Evolutionary conservation across 768 basidiomycete species (phyloP).

Genomic region (Sarcodon aspratus): DNA sequence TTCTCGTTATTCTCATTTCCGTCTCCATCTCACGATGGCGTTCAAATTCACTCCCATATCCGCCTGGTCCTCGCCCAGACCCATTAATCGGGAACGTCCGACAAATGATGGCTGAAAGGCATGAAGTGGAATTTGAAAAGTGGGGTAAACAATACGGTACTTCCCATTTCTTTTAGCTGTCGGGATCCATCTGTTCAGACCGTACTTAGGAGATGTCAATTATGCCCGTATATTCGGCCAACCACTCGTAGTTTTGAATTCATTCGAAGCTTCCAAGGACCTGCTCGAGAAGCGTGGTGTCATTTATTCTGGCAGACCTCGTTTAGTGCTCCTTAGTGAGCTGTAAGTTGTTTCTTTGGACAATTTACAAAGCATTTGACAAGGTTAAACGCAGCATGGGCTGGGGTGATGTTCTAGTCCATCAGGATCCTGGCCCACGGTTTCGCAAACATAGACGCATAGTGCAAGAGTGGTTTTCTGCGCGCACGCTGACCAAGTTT

Average conservation of each 20-base stretch:
- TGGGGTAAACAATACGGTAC: conserved; percentile 9
- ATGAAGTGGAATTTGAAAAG: conserved; percentile 3
- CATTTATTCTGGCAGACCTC: conserved; percentile 14
- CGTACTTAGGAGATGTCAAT: conserved; percentile 8
- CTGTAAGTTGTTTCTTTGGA: conserved; percentile 3
- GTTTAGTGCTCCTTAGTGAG: conserved; percentile 8
- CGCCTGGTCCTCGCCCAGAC: conserved; percentile 8
- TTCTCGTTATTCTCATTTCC: not conserved
- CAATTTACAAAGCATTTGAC: not conserved
- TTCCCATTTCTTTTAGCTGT: not conserved
- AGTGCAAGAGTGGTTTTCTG: conserved; percentile 7
- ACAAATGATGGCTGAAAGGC: conserved; percentile 7
- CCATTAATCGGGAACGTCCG: conserved; percentile 10
- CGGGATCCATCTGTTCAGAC: not conserved
- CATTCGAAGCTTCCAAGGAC: conserved; percentile 12
- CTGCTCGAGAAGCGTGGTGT: conserved; percentile 14
- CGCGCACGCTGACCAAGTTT: conserved; percentile 3
- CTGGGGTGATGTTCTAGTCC: conserved; percentile 5
- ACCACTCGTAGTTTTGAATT: conserved; percentile 15
- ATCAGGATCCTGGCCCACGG: conserved; percentile 5
- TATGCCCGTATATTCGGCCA: conserved; percentile 9
- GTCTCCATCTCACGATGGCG: not conserved
- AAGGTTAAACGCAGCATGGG: conserved; percentile 7
- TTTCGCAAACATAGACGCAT: conserved; percentile 10
- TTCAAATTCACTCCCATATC: not conserved